Base-by-base conservation (phyloP, 2,329 filamentous ascomycete species). In the Xylariaceae sp. region DNA sequence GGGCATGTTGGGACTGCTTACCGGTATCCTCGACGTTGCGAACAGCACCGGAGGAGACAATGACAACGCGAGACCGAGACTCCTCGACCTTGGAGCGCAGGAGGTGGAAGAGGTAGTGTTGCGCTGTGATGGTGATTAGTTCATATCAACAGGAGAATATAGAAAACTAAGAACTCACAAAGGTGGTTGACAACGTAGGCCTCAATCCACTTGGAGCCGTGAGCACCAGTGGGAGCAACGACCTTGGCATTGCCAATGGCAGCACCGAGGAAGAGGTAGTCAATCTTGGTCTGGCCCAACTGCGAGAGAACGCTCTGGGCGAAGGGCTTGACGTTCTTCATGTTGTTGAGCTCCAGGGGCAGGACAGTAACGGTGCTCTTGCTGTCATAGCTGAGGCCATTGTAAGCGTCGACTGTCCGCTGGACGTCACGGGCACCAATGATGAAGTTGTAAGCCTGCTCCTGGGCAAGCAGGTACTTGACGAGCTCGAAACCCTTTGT, bases 81-180 rank as follows among this genome's bases (percentile, higher is more conserved):
- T 72, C 70, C 3, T 77, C 74, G 13, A 83, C 64, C 65, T 80
- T 82, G 17, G 80, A 75, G 2, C 74, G 73, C 34, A 83, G 67
- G 2, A 82, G 70, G 62, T 82, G 80, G 0, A 75, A 68, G 0
- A 83, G 73, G 58, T 83, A 83, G 65, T 82, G 80, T 58, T 83
- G 81, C 3, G 81, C 80, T 82, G 18, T 4, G 8, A 47, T 2
- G 18, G 10, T 68, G 57, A 42, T 30, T n/a, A 45, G 10, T 35
- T 15, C 3, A 18, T 55, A n/a, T 2, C 0, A 17, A 30, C 47
- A 18, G 4, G 37, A 9, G 35, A 45, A 13, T 17, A 4, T 35
- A 6, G 9, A 9, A 6, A 3, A 10, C n/a, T 45, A 8, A 10
- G 45, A 15, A 56, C 76, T 65, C 55, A 82, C 80, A 77, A 7